Evolutionary conservation across 2,329 filamentous ascomycete species (phyloP).

Genomic region (Septoria petroselini): DNA sequence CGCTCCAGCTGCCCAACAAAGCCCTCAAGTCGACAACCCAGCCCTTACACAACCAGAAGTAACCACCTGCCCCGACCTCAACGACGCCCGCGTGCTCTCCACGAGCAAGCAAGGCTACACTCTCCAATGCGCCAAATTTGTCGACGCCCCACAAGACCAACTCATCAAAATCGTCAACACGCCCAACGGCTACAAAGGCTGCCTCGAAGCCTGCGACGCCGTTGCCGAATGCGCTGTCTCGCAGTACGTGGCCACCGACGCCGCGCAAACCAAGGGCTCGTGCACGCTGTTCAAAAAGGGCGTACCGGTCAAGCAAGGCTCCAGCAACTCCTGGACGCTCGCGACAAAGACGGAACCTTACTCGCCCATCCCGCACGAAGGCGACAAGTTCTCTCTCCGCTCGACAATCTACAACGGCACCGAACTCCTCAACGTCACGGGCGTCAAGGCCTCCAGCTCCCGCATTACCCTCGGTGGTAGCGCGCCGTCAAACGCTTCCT

Average conservation of each 20-base stretch:
- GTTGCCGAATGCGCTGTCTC: conserved; percentile 14
- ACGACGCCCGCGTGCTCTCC: conserved; percentile 4
- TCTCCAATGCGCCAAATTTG: conserved; percentile 17
- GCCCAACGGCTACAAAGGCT: conserved; percentile 17
- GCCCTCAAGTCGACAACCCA: too few species aligned
- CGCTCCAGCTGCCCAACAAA: background rate
- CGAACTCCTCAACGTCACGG: conserved; percentile 22
- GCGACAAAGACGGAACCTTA: conserved; percentile 5
- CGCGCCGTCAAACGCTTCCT: conserved; percentile 15
- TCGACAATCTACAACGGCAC: conserved; percentile 26
- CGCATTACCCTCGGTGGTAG: conserved; percentile 21
- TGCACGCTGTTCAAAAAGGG: conserved; percentile 13
- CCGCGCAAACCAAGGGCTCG: conserved; percentile 10
- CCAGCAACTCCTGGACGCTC: conserved; percentile 11
- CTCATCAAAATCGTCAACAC: conserved; percentile 15
- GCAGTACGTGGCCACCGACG: conserved; percentile 15
- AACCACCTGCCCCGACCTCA: conserved; percentile 11
- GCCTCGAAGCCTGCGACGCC: conserved; percentile 20
- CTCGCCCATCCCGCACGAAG: background rate
- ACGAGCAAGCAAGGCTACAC: conserved; percentile 16
- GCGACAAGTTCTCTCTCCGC: conserved; percentile 22
- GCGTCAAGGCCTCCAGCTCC: conserved; percentile 20
- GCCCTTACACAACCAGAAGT: too few species aligned
- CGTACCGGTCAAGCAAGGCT: conserved; percentile 4
- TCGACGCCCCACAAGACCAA: conserved; percentile 4